These are phyloP conservation scores for Trifolium repens DNA, from an alignment of 306 rosid species.

Conservation along the genomic window DNA sequence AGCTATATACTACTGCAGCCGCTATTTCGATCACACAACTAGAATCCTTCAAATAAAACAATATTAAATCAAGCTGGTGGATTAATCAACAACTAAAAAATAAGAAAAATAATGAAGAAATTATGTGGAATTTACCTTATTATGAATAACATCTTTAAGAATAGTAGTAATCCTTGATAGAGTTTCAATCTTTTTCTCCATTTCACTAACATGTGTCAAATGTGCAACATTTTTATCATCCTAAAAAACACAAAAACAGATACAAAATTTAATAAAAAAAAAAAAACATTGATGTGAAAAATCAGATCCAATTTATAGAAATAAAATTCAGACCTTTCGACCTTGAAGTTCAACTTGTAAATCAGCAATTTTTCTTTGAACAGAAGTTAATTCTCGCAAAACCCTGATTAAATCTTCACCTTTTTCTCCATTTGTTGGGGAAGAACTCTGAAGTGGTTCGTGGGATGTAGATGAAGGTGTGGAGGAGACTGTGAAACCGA, in stretches of 20 bases:
- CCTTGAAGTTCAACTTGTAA: constrained; percentile 99
- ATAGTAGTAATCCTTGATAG: constrained; percentile 84
- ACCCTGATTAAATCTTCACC: constrained; percentile 86
- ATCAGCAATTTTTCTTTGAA: constrained; percentile 91
- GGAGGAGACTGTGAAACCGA: constrained; percentile 74
- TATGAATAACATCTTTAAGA: constrained; percentile 91
- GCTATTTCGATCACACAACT: background rate
- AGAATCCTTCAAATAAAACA: constrained; percentile 3
- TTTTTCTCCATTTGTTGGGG: constrained; percentile 66
- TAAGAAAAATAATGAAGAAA: background rate
- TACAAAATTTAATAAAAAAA: background rate
- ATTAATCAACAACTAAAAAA: background rate
- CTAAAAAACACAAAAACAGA: constrained; percentile 46
- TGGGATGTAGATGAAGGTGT: constrained; percentile 53
- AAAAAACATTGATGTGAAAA: background rate
- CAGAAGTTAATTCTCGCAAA: constrained; percentile 81
- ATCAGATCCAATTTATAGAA: constrained; percentile 17
- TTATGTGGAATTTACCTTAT: constrained; percentile 61
- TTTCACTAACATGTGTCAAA: constrained; percentile 93
- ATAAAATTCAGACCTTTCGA: constrained; percentile 62
- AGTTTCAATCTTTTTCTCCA: constrained; percentile 91
- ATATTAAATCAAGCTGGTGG: background rate
- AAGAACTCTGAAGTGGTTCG: constrained; percentile 52
- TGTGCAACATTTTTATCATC: constrained; percentile 95
- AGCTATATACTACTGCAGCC: background rate